phyloP scores from a whole-genome alignment of 2,329 filamentous ascomycete genomes.

The Penicillium sp. region DNA sequence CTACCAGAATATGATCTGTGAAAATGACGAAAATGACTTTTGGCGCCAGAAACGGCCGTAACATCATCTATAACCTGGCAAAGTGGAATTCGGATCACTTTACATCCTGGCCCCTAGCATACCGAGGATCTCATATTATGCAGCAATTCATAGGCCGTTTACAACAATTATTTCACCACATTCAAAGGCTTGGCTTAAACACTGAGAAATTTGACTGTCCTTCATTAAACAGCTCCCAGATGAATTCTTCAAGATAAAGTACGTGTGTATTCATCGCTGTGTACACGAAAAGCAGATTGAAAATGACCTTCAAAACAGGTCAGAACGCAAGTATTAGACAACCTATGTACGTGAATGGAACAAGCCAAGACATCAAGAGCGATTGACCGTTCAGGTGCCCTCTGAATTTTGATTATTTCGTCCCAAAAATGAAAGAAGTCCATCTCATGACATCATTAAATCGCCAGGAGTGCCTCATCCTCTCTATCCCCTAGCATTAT shows the following conservation, averaged over 20 bases:
- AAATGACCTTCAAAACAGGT: background rate
- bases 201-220: background rate
- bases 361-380: background rate
- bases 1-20: too few species aligned
- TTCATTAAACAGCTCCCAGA: background rate
- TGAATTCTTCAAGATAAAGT: background rate
- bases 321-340: background rate
- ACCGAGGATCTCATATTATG: too few species aligned
- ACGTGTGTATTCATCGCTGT: background rate
- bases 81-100: too few species aligned
- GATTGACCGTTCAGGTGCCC: background rate
- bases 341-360: constrained; percentile 9
- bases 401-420: constrained; percentile 9
- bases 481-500: constrained; percentile 58
- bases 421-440: constrained; percentile 13
- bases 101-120: too few species aligned
- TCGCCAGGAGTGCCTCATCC: background rate
- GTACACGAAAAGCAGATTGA: background rate
- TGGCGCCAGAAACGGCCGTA: too few species aligned
- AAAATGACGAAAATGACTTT: too few species aligned
- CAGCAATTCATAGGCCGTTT: too few species aligned
- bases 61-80: too few species aligned
- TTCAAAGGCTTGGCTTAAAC: background rate
- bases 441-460: constrained; percentile 26
- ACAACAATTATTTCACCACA: too few species aligned